Percentiles rank a stretch among this genome's conserved stretches.
Conservation (phyloP, 495 filamentous ascomycete genomes). For the Pseudomonodictys pantanalensis region DNA sequence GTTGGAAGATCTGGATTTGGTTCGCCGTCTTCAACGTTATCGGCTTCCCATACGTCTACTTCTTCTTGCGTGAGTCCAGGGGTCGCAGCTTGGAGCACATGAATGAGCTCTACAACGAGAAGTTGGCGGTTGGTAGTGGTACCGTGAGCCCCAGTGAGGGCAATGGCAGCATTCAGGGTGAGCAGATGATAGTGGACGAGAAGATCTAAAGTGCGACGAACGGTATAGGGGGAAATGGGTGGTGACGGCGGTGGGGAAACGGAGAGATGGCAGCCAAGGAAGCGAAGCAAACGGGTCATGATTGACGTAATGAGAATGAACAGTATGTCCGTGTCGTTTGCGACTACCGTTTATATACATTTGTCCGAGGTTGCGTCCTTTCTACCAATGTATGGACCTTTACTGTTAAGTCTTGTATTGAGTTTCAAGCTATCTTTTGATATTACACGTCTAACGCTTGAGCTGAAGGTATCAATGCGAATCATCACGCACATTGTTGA, state of each 20-base stretch:
- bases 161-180: not conserved
- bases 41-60: not conserved
- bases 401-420: too few species aligned
- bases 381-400: too few species aligned
- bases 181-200: not conserved
- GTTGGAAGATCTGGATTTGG: slow-evolving; percentile 30
- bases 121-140: slow-evolving; percentile 3
- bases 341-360: too few species aligned
- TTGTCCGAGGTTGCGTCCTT: too few species aligned
- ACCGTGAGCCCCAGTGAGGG: not conserved
- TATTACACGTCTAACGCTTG: not conserved
- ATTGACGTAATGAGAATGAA: too few species aligned
- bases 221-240: not conserved
- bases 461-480: not conserved
- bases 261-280: too few species aligned
- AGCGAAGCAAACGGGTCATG: too few species aligned
- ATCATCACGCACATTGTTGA: not conserved
- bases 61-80: not conserved
- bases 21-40: slow-evolving; percentile 3
- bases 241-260: too few species aligned
- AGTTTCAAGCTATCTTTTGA: too few species aligned
- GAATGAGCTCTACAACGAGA: slow-evolving; percentile 9
- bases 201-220: not conserved
- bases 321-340: too few species aligned
- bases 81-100: not conserved